Conservation (phyloP, 257 asterid species). For the Nicotiana tomentosiformis region DNA sequence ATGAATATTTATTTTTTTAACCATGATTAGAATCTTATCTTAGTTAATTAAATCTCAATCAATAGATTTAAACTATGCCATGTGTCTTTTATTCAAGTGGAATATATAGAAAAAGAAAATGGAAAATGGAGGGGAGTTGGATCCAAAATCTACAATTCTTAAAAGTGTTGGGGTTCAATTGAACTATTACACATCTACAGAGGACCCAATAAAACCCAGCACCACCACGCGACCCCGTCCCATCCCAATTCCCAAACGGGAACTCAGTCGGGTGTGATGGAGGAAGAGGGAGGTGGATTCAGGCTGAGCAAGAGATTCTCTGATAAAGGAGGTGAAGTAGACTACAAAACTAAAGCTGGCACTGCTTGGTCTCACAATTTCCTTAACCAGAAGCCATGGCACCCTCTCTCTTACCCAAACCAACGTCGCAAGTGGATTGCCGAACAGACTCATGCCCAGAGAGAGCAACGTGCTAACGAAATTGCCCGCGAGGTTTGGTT, state of each 20-base stretch:
- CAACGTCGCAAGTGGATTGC: conserved; percentile 99
- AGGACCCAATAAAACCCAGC: neutral
- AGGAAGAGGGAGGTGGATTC: conserved; percentile 54
- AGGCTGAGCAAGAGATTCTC: conserved; percentile 57
- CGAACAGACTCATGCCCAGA: conserved; percentile 83
- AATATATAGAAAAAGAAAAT: no score
- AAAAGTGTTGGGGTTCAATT: neutral
- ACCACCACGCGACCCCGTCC: neutral
- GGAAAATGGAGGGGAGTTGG: no score
- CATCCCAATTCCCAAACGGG: neutral
- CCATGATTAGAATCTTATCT: no score
- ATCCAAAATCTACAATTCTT: neutral
- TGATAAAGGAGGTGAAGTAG: conserved; percentile 79
- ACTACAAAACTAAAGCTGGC: conserved; percentile 81
- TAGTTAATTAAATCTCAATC: no score
- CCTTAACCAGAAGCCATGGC: conserved; percentile 99
- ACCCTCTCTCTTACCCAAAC: conserved; percentile 96
- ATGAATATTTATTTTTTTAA: no score
- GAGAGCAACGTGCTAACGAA: conserved; percentile 71
- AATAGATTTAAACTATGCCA: no score
- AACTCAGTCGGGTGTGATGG: conserved; percentile 30
- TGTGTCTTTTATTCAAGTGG: no score
- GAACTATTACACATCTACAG: neutral
- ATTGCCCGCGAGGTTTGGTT: conserved; percentile 75
- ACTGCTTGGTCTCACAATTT: conserved; percentile 96